These are phyloP conservation scores for Sporothrix inflata DNA, from an alignment of 2,329 filamentous ascomycete species.

Conservation along the genomic window DNA sequence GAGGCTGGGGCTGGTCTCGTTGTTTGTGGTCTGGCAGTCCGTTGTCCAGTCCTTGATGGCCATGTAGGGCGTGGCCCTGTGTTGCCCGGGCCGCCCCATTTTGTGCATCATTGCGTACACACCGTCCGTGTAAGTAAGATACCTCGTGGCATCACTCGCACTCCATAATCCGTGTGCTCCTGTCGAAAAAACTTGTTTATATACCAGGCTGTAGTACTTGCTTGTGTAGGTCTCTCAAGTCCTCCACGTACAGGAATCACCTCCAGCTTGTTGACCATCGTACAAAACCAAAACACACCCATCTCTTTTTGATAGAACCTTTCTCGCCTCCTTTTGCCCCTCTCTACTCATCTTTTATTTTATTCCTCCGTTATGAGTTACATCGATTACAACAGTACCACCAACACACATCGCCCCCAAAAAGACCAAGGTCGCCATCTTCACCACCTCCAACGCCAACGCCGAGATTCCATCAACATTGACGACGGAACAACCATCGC, in stretches of 20 bases:
- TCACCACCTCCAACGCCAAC: background rate
- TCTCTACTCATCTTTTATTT: background rate
- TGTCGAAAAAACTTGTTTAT: background rate
- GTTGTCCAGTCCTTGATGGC: constrained; percentile 6
- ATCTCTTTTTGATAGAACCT: too few species aligned
- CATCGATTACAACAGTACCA: too few species aligned
- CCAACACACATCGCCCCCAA: background rate
- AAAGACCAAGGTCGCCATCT: background rate
- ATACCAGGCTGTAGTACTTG: background rate
- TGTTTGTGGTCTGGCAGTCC: background rate
- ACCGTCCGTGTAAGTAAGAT: background rate
- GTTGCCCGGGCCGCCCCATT: background rate
- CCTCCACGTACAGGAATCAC: background rate
- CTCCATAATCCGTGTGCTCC: background rate
- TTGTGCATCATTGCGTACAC: constrained; percentile 2
- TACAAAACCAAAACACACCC: constrained; percentile 7
- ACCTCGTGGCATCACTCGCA: background rate
- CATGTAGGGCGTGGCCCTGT: constrained; percentile 5
- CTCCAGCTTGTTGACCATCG: background rate
- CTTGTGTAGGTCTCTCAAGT: background rate
- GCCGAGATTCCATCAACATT: background rate
- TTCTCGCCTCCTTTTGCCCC: background rate
- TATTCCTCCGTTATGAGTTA: background rate
- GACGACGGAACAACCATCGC: background rate
- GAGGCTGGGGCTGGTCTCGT: background rate